These are phyloP conservation scores for Clitopilus hobsonii DNA, from an alignment of 768 basidiomycete genomes.

Conservation along the genomic window DNA sequence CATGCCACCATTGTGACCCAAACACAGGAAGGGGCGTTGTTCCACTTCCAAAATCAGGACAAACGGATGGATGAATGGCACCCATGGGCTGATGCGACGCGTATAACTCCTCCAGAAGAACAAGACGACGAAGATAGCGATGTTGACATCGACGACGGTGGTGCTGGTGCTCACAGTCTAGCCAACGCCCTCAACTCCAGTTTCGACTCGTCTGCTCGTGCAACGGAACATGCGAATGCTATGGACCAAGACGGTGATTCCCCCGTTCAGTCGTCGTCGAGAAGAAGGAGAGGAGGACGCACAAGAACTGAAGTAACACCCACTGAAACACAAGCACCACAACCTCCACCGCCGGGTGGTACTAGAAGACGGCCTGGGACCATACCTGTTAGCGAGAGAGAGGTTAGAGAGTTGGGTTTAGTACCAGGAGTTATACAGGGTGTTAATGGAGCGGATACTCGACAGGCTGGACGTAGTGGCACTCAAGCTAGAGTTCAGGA, in stretches of 20 bases:
- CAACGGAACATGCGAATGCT: background rate
- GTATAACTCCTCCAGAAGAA: background rate
- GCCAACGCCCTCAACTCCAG: background rate
- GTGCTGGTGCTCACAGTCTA: background rate
- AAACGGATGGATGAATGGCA: conserved; percentile 77
- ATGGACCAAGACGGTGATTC: background rate
- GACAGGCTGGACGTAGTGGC: conserved; percentile 9
- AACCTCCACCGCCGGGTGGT: too few species aligned
- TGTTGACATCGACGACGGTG: background rate
- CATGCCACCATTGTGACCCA: conserved; percentile 50
- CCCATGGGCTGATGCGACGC: conserved; percentile 35
- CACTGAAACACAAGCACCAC: too few species aligned
- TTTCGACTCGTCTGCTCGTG: background rate
- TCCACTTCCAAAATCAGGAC: conserved; percentile 70
- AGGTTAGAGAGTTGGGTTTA: background rate
- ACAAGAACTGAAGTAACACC: too few species aligned
- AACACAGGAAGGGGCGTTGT: conserved; percentile 50
- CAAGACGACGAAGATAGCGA: background rate
- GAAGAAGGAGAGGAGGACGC: background rate
- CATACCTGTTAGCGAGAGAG: background rate
- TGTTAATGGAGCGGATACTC: conserved; percentile 5
- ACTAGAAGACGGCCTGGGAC: background rate
- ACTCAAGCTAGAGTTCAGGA: conserved; percentile 18
- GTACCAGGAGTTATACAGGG: conserved; percentile 10
- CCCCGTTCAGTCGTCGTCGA: background rate